These are phyloP conservation scores for Phylloporus arenicola DNA, from an alignment of 768 basidiomycete genomes.

Conservation along the genomic window DNA sequence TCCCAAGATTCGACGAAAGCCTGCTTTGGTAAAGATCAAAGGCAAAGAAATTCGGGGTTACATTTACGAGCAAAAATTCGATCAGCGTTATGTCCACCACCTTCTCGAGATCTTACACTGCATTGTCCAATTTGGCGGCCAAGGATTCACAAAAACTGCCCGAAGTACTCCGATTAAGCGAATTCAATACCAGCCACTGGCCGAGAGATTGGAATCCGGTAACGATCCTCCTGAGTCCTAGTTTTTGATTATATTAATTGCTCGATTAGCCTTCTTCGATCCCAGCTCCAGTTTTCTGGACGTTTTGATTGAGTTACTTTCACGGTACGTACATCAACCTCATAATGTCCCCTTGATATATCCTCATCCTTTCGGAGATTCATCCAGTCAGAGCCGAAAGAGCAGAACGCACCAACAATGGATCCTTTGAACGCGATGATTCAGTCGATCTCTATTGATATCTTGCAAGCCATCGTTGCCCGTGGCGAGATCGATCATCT, in stretches of 20 bases:
- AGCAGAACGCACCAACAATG: slow-evolving; percentile 45
- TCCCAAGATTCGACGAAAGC: slow-evolving; percentile 53
- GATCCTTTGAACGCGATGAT: slow-evolving; percentile 54
- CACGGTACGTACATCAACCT: slow-evolving; percentile 60
- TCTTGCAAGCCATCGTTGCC: slow-evolving; percentile 76
- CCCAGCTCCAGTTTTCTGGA: slow-evolving; percentile 71
- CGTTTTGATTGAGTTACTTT: slow-evolving; percentile 62
- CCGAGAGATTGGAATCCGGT: slow-evolving; percentile 60
- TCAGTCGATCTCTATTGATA: slow-evolving; percentile 72
- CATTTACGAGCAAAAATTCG: slow-evolving; percentile 68
- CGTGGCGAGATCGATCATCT: slow-evolving; percentile 71
- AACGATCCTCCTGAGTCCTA: slow-evolving; percentile 14
- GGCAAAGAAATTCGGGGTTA: slow-evolving; percentile 65
- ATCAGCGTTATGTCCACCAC: slow-evolving; percentile 68
- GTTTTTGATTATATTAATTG: slow-evolving; percentile 5
- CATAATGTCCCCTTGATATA: neutral
- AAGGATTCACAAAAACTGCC: slow-evolving; percentile 76
- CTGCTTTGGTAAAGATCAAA: slow-evolving; percentile 46
- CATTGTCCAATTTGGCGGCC: slow-evolving; percentile 82
- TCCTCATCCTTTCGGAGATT: slow-evolving; percentile 42
- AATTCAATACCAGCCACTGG: slow-evolving; percentile 57
- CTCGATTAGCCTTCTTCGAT: slow-evolving; percentile 33
- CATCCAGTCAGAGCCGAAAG: slow-evolving; percentile 71
- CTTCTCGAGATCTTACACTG: slow-evolving; percentile 73
- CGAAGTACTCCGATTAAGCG: slow-evolving; percentile 58